A percentile compares a stretch with the other conserved stretches of the same genome.
phyloP scores from a whole-genome alignment of 495 filamentous ascomycete genomes.

The Bacidia rubella region DNA sequence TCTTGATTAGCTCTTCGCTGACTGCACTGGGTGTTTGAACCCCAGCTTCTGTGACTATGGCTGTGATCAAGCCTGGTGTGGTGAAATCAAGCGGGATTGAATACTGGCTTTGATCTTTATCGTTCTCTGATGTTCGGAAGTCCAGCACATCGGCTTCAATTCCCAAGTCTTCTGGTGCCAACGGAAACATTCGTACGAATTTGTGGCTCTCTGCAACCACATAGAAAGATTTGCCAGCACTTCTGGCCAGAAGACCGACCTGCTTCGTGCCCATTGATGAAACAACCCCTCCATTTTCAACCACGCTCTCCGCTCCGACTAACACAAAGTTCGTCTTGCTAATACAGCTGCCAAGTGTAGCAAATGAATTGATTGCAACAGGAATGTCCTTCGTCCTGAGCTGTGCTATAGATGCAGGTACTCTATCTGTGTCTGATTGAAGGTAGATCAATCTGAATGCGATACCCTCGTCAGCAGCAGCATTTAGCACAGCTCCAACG shows the following conservation, averaged over 20 bases:
- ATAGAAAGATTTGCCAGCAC: constrained; percentile 68
- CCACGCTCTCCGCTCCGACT: constrained; percentile 86
- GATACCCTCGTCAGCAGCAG: constrained; percentile 56
- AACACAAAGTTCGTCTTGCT: constrained; percentile 69
- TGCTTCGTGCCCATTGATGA: constrained; percentile 85
- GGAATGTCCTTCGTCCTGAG: constrained; percentile 61
- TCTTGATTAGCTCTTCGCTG: constrained; percentile 65
- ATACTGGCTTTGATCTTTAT: too few relatives aligned
- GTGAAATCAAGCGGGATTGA: too few relatives aligned
- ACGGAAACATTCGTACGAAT: constrained; percentile 69
- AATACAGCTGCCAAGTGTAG: constrained; percentile 74
- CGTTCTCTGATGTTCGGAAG: constrained; percentile 44
- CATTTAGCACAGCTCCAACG: constrained; percentile 58
- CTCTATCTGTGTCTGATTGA: constrained; percentile 13
- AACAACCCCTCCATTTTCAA: constrained; percentile 87
- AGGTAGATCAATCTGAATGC: constrained; percentile 83
- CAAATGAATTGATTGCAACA: constrained; percentile 70
- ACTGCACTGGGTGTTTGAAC: constrained; percentile 64
- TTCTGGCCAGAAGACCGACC: constrained; percentile 68
- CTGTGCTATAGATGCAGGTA: constrained; percentile 35
- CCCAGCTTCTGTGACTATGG: constrained; percentile 64
- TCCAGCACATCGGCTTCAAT: constrained; percentile 63
- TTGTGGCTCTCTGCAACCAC: constrained; percentile 94
- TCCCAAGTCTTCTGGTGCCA: constrained; percentile 64
- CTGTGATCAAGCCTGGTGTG: constrained; percentile 66